These are phyloP conservation scores for Aquilaria malaccensis DNA, from an alignment of 345 rosid genomes.

Conservation along the genomic window DNA sequence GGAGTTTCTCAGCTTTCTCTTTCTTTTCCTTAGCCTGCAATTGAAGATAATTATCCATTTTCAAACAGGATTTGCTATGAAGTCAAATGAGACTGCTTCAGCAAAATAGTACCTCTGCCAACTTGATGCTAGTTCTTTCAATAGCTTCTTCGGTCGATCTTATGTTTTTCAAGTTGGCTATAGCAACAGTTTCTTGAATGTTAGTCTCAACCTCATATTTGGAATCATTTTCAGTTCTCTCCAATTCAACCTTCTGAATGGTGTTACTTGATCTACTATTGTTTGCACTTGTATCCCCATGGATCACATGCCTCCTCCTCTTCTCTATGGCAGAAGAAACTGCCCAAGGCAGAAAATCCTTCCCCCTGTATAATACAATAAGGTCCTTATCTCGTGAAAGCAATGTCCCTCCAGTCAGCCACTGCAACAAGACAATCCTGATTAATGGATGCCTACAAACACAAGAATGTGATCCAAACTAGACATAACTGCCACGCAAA, in stretches of 20 bases:
- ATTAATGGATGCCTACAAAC: slow-evolving; percentile 15
- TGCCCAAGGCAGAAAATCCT: slow-evolving; percentile 85
- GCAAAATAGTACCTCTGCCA: slow-evolving; percentile 55
- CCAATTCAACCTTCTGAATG: slow-evolving; percentile 17
- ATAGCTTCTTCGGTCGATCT: slow-evolving; percentile 45
- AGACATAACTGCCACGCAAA: not conserved
- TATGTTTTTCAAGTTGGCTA: slow-evolving; percentile 25
- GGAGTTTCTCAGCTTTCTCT: slow-evolving; percentile 68
- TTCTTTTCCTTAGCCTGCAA: slow-evolving; percentile 75
- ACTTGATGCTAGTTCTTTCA: slow-evolving; percentile 47
- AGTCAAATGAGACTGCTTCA: slow-evolving; percentile 13
- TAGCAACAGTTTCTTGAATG: slow-evolving; percentile 17
- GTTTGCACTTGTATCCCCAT: slow-evolving; percentile 22
- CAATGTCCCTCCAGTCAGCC: slow-evolving; percentile 84
- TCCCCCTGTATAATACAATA: slow-evolving; percentile 85
- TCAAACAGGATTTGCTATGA: slow-evolving; percentile 12
- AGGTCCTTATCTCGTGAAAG: slow-evolving; percentile 78
- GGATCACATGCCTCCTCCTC: slow-evolving; percentile 45
- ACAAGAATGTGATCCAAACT: no score
- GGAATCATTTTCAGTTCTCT: slow-evolving; percentile 10
- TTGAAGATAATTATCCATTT: slow-evolving; percentile 12
- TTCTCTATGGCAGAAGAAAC: slow-evolving; percentile 83
- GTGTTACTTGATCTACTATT: slow-evolving; percentile 15
- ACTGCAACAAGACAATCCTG: slow-evolving; percentile 39
- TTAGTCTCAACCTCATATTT: slow-evolving; percentile 16